Evolutionary conservation across 164 flowering plant species (phyloP).

Genomic region (Cinnamomum micranthum): DNA sequence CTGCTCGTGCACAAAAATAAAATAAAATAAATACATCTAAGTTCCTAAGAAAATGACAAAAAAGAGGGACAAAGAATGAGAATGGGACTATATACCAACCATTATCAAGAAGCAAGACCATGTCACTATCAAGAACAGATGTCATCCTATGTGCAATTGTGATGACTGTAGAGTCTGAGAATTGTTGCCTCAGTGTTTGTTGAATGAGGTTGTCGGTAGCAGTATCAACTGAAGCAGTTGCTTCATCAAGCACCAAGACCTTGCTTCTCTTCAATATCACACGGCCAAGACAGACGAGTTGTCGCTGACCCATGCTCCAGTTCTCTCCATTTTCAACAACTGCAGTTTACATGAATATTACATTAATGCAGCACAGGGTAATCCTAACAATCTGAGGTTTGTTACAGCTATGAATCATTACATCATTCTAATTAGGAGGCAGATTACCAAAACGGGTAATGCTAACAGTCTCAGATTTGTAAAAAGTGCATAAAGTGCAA

Average conservation of each 20-base stretch:
- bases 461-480: not conserved
- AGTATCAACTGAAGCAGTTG: slow-evolving; percentile 89
- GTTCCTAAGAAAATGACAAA: not conserved
- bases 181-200: slow-evolving; percentile 58
- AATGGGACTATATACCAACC: slow-evolving; percentile 17
- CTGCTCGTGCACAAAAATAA: slow-evolving; percentile 13
- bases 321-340: slow-evolving; percentile 88
- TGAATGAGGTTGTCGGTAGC: slow-evolving; percentile 83
- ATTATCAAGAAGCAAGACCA: slow-evolving; percentile 66
- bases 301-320: slow-evolving; percentile 93
- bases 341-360: slow-evolving; percentile 5
- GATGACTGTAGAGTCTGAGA: slow-evolving; percentile 55
- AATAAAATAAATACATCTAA: not conserved
- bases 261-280: slow-evolving; percentile 78
- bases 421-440: not conserved
- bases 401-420: not conserved
- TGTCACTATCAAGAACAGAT: slow-evolving; percentile 68
- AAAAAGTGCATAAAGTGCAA: too few relatives aligned
- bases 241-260: slow-evolving; percentile 83
- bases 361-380: not conserved
- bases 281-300: slow-evolving; percentile 77
- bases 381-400: not conserved
- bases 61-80: too few relatives aligned
- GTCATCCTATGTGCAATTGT: slow-evolving; percentile 79
- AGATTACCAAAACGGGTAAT: not conserved